These are phyloP conservation scores for Mucor plumbeus DNA, from an alignment of 371 early-diverging fungal species.

Conservation along the genomic window DNA sequence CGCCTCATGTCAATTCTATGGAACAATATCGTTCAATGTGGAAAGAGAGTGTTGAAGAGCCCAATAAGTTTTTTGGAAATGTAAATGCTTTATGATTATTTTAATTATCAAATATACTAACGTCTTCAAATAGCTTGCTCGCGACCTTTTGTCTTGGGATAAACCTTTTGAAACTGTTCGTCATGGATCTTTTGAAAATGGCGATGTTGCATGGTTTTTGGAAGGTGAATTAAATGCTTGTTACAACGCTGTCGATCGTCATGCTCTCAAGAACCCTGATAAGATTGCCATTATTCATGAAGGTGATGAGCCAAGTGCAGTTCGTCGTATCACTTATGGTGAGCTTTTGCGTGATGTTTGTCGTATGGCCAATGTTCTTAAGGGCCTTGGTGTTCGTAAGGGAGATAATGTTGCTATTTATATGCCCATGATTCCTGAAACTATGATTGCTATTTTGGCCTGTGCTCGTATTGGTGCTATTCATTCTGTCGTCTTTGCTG, in stretches of 20 bases:
- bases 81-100: slow-evolving; percentile 40
- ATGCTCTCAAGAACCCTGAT: slow-evolving; percentile 73
- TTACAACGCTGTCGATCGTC: slow-evolving; percentile 98
- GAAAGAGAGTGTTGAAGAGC: slow-evolving; percentile 79
- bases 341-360: slow-evolving; percentile 84
- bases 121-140: background rate
- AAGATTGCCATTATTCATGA: slow-evolving; percentile 90
- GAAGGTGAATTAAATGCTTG: slow-evolving; percentile 93
- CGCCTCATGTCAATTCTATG: slow-evolving; percentile 75
- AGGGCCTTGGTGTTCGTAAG: slow-evolving; percentile 80
- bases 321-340: slow-evolving; percentile 80
- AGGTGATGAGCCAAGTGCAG: slow-evolving; percentile 84
- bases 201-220: slow-evolving; percentile 91
- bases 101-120: slow-evolving; percentile 48
- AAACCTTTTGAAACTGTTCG: slow-evolving; percentile 74
- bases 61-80: slow-evolving; percentile 86
- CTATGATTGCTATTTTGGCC: slow-evolving; percentile 90
- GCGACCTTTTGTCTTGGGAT: slow-evolving; percentile 70
- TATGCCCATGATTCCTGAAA: slow-evolving; percentile 98
- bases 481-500: slow-evolving; percentile 94
- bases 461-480: slow-evolving; percentile 95
- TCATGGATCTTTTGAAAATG: slow-evolving; percentile 68
- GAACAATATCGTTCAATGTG: slow-evolving; percentile 82
- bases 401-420: slow-evolving; percentile 96
- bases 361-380: slow-evolving; percentile 82